phyloP scores from a whole-genome alignment of 169 alveolate species.

The Cryptosporidium andersoni region DNA sequence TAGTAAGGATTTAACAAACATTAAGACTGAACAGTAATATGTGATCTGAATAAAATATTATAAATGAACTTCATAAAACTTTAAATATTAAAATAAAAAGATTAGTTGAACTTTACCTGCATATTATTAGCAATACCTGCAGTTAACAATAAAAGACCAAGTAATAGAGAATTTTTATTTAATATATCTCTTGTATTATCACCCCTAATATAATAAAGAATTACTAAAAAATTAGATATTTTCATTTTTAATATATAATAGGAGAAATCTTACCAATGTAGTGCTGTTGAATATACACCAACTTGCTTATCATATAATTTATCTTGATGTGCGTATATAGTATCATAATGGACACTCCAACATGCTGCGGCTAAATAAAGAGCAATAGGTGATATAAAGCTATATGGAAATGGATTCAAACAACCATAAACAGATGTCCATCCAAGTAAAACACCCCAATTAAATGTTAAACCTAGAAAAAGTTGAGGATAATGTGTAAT shows the following conservation, averaged over 20 bases:
- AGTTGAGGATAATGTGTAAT: conserved; percentile 88
- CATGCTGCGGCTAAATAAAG: conserved; percentile 76
- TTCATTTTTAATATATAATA: background rate
- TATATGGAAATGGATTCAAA: conserved; percentile 75
- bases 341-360: conserved; percentile 93
- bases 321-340: conserved; percentile 95
- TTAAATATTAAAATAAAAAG: too few species aligned
- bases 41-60: background rate
- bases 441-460: conserved; percentile 87
- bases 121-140: background rate
- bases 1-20: background rate
- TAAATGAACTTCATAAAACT: too few species aligned
- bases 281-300: conserved; percentile 90
- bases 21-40: background rate
- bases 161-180: conserved; percentile 1
- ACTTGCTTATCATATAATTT: conserved; percentile 83
- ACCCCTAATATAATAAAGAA: background rate
- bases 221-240: too few species aligned
- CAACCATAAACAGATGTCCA: conserved; percentile 78
- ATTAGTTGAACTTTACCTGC: background rate
- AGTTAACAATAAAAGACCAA: background rate
- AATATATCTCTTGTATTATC: background rate
- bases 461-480: conserved; percentile 90
- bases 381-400: conserved; percentile 74
- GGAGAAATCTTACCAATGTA: conserved; percentile 78